A percentile compares a stretch with the other conserved stretches of the same genome.
Conservation (phyloP, 2,329 filamentous ascomycete species). For the Alternaria metachromatica region DNA sequence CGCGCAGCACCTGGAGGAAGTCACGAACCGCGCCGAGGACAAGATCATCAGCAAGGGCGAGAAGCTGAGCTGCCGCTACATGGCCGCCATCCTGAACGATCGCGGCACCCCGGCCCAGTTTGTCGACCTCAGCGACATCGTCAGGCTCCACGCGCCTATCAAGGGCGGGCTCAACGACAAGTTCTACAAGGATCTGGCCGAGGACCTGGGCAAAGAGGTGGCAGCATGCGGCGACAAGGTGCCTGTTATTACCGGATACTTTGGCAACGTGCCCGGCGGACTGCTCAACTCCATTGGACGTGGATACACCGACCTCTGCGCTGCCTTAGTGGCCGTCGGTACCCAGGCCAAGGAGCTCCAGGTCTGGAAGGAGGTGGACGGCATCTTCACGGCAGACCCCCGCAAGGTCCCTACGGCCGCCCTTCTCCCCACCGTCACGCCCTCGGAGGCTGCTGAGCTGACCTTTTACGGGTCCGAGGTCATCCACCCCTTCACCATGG, state of each 20-base stretch:
- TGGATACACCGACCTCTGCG: slow-evolving; percentile 96
- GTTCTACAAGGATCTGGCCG: slow-evolving; percentile 55
- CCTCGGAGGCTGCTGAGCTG: slow-evolving; percentile 92
- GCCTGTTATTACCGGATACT: slow-evolving; percentile 79
- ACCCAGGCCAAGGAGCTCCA: slow-evolving; percentile 88
- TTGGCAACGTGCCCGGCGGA: slow-evolving; percentile 89
- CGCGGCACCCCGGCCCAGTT: slow-evolving; percentile 84
- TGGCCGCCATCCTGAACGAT: slow-evolving; percentile 84
- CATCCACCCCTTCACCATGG: slow-evolving; percentile 98
- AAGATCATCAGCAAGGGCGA: slow-evolving; percentile 94
- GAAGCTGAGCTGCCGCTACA: slow-evolving; percentile 91
- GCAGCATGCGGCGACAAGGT: slow-evolving; percentile 53
- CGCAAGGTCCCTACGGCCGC: slow-evolving; percentile 91
- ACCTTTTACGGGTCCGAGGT: slow-evolving; percentile 82
- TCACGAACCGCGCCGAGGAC: slow-evolving; percentile 60
- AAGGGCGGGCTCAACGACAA: slow-evolving; percentile 52
- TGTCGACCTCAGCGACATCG: slow-evolving; percentile 83
- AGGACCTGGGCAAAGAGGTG: slow-evolving; percentile 52
- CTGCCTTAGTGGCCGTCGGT: slow-evolving; percentile 88
- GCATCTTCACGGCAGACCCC: slow-evolving; percentile 87
- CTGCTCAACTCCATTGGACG: slow-evolving; percentile 90
- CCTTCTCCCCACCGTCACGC: slow-evolving; percentile 86
- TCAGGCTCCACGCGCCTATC: slow-evolving; percentile 64
- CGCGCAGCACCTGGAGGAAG: slow-evolving; percentile 63
- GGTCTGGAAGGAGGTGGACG: slow-evolving; percentile 99